Evolutionary conservation across 192 early-diverging fungal species (phyloP).

Genomic region (Dispira simplex): DNA sequence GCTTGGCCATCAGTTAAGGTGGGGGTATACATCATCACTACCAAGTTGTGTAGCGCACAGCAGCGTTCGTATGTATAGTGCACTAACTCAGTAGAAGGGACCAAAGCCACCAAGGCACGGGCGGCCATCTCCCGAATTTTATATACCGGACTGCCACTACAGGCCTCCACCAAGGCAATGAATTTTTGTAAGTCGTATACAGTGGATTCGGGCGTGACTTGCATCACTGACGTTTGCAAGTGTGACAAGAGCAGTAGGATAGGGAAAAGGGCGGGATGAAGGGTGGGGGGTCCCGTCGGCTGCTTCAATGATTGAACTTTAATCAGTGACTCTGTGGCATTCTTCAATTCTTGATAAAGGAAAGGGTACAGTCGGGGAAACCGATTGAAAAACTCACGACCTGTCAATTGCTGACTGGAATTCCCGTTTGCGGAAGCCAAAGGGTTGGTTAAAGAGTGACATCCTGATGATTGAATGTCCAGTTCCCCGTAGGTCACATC

Average conservation of each 20-base stretch:
- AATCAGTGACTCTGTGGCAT: conserved; percentile 19
- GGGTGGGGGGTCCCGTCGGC: conserved; percentile 21
- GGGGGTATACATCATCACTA: not conserved
- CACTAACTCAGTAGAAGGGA: not conserved
- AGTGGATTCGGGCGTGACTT: conserved; percentile 19
- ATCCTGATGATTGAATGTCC: not conserved
- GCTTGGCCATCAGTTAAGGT: not conserved
- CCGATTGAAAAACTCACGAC: conserved; percentile 80
- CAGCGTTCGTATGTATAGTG: not conserved
- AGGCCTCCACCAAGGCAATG: conserved; percentile 32
- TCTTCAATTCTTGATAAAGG: conserved; percentile 53
- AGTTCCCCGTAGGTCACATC: not conserved
- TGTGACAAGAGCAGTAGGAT: conserved; percentile 75
- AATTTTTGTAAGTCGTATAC: conserved; percentile 26
- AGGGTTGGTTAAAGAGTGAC: not conserved
- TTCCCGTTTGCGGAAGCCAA: not conserved
- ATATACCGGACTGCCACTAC: conserved; percentile 35
- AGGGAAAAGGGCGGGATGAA: conserved; percentile 84
- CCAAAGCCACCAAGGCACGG: not conserved
- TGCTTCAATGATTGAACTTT: too few relatives aligned
- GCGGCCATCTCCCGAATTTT: conserved; percentile 9
- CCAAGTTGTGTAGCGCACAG: not conserved
- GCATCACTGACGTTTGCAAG: conserved; percentile 46
- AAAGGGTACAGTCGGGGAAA: conserved; percentile 68
- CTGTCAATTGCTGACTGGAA: conserved; percentile 24